Conservation (phyloP, 1,284 basidiomycete species). For the Microbotryum lychnidis-dioicae region DNA sequence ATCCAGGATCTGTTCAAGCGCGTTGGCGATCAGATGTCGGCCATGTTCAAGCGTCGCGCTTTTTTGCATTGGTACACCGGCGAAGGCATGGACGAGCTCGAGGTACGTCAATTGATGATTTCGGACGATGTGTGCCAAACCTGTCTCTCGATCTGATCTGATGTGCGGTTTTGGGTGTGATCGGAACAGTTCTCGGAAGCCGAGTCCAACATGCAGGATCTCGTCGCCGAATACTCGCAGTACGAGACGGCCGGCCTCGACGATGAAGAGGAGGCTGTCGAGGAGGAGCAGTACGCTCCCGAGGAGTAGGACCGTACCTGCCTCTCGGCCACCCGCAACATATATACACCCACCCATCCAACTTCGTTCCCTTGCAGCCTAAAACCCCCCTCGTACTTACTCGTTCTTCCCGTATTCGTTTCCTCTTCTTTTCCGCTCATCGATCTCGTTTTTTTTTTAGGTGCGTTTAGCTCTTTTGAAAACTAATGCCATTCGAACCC, state of each 20-base stretch:
- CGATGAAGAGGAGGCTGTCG: slow-evolving; percentile 20
- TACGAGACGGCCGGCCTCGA: slow-evolving; percentile 29
- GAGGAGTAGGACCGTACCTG: no score
- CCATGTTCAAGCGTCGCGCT: slow-evolving; percentile 98
- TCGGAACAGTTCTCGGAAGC: slow-evolving; percentile 39
- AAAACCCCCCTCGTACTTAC: no score
- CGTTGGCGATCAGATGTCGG: slow-evolving; percentile 78
- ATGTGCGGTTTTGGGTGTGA: neutral
- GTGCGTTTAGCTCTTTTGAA: no score
- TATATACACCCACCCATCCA: no score
- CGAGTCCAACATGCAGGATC: slow-evolving; percentile 69
- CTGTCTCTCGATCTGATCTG: neutral
- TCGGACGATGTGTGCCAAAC: neutral
- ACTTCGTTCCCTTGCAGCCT: no score
- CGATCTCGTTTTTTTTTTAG: no score
- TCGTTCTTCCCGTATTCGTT: no score
- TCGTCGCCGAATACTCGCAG: slow-evolving; percentile 46
- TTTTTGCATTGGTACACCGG: slow-evolving; percentile 90
- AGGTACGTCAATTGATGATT: slow-evolving; percentile 12
- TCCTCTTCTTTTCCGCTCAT: no score
- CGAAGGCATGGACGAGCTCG: slow-evolving; percentile 99
- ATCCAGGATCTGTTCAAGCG: slow-evolving; percentile 98
- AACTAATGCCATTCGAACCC: no score
- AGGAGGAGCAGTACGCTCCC: no score
- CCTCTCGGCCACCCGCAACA: no score